Percentiles rank a stretch among this genome's conserved stretches.
phyloP scores from a whole-genome alignment of 176 grass and related monocot species.

The Melocanna baccifera region DNA sequence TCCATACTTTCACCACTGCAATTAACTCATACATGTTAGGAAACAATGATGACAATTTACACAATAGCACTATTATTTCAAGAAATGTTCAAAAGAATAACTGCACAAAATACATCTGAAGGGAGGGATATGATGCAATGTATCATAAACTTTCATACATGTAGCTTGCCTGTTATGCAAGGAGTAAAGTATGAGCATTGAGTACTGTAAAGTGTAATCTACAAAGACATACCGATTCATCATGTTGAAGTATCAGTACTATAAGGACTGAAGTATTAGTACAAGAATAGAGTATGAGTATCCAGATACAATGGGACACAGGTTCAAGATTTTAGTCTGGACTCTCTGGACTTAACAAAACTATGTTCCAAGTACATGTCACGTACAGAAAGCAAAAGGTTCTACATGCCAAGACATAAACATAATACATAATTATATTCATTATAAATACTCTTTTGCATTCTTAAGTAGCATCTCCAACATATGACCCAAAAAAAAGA shows the following conservation, averaged over 20 bases:
- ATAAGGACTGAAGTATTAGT: too few relatives aligned
- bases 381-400: not conserved
- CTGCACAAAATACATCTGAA: not conserved
- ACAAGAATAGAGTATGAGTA: not conserved
- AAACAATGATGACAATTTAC: not conserved
- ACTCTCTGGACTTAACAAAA: not conserved
- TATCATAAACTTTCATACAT: not conserved
- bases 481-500: not conserved
- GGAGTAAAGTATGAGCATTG: slow-evolving; percentile 5
- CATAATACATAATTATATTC: not conserved
- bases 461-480: slow-evolving; percentile 13
- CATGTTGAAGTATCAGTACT: not conserved
- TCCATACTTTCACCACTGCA: slow-evolving; percentile 99
- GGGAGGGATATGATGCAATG: not conserved
- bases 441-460: not conserved
- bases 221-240: not conserved
- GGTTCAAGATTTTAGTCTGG: not conserved
- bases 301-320: not conserved
- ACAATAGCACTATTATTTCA: not conserved
- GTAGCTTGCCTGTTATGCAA: not conserved
- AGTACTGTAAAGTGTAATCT: not conserved
- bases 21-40: not conserved
- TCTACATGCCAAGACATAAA: not conserved
- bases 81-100: not conserved
- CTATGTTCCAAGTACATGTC: not conserved